Percentiles rank a stretch among this genome's conserved stretches.
phyloP scores from a whole-genome alignment of 2,329 filamentous ascomycete genomes.

The Monosporascus sp. region DNA sequence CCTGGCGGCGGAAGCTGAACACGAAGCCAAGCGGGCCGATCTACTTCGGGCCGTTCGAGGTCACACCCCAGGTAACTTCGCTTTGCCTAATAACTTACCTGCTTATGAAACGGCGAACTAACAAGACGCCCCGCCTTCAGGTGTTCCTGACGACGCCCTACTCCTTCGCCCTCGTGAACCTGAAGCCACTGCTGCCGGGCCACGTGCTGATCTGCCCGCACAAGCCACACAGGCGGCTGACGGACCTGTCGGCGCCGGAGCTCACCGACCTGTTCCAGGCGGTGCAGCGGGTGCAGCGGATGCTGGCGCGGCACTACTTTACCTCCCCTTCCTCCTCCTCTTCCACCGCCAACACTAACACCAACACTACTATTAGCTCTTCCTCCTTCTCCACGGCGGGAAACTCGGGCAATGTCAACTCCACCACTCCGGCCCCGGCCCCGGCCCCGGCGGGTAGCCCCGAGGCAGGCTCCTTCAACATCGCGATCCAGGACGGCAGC shows the following conservation, averaged over 20 bases:
- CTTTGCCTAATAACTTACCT: not conserved
- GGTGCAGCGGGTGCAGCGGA: slow-evolving; percentile 74
- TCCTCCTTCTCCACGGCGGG: not conserved
- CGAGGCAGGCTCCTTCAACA: slow-evolving; percentile 73
- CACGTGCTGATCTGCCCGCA: slow-evolving; percentile 87
- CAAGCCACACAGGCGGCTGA: slow-evolving; percentile 62
- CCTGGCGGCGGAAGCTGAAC: slow-evolving; percentile 9
- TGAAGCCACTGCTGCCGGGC: slow-evolving; percentile 88
- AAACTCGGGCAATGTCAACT: no score
- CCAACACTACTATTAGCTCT: not conserved
- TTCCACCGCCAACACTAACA: not conserved
- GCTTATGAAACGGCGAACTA: not conserved
- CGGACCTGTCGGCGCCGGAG: slow-evolving; percentile 67
- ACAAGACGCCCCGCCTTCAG: slow-evolving; percentile 35
- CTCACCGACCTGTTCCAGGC: slow-evolving; percentile 79
- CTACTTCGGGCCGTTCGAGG: slow-evolving; percentile 70
- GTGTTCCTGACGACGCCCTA: slow-evolving; percentile 79
- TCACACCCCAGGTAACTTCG: slow-evolving; percentile 62
- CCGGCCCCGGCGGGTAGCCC: slow-evolving; percentile 38
- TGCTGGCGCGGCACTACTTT: slow-evolving; percentile 60
- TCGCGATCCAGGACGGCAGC: slow-evolving; percentile 88
- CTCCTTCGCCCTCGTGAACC: slow-evolving; percentile 86
- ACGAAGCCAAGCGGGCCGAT: slow-evolving; percentile 29
- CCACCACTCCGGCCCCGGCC: slow-evolving; percentile 26
- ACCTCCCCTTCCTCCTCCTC: slow-evolving; percentile 6